A percentile compares a stretch with the other conserved stretches of the same genome.
These are phyloP conservation scores for Stachybotrys echinatus DNA, from an alignment of 2,329 filamentous ascomycete genomes.

Conservation along the genomic window DNA sequence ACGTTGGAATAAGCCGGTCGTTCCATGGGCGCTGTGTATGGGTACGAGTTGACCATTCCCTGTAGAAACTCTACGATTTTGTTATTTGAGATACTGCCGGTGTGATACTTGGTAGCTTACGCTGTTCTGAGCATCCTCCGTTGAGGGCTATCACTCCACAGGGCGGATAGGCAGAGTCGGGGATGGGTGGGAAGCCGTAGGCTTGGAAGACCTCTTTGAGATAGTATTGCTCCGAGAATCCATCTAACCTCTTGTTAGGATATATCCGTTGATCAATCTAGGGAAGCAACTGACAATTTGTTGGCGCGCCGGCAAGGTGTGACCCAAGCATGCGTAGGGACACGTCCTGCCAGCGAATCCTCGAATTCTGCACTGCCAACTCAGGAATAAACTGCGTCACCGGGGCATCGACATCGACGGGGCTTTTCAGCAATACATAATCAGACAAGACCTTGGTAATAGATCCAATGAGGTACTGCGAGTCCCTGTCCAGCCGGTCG, in stretches of 20 bases:
- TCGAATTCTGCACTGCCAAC: constrained; percentile 16
- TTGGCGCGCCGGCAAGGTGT: constrained; percentile 27
- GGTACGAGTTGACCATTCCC: constrained; percentile 22
- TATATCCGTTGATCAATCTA: not conserved
- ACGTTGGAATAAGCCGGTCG: constrained; percentile 35
- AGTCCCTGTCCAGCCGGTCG: constrained; percentile 21
- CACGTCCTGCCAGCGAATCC: constrained; percentile 29
- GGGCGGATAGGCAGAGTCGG: constrained; percentile 24
- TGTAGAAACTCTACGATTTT: constrained; percentile 22
- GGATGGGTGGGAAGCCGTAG: constrained; percentile 30
- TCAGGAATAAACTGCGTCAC: constrained; percentile 29
- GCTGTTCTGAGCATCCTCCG: constrained; percentile 22
- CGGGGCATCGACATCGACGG: constrained; percentile 23
- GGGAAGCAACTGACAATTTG: constrained; percentile 27
- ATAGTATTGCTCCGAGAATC: constrained; percentile 31
- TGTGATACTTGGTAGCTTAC: constrained; percentile 11
- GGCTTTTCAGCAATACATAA: constrained; percentile 28
- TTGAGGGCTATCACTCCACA: constrained; percentile 31
- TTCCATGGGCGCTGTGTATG: constrained; percentile 21
- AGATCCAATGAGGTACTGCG: constrained; percentile 36
- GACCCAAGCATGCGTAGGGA: constrained; percentile 29
- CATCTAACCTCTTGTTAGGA: constrained; percentile 14
- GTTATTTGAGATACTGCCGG: not conserved
- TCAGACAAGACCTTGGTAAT: constrained; percentile 33
- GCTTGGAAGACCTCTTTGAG: constrained; percentile 25